Percentiles rank a stretch among this genome's conserved stretches.
phyloP scores from a whole-genome alignment of 371 early-diverging fungal species.

The Batrachochytrium dendrobatidis region DNA sequence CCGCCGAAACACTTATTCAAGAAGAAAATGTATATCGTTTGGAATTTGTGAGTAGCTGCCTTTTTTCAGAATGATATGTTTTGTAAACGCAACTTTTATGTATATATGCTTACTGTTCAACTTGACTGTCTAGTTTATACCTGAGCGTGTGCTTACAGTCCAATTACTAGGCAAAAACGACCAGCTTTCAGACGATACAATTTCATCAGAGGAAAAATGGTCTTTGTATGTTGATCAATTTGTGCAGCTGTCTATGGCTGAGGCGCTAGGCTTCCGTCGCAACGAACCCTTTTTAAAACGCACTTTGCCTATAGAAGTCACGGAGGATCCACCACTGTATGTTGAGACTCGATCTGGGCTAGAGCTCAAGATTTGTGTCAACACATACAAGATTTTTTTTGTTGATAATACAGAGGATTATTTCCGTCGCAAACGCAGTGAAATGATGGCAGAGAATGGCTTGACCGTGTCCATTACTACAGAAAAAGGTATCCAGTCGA shows the following conservation, averaged over 20 bases:
- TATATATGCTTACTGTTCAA: slow-evolving; percentile 2
- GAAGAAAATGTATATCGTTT: slow-evolving; percentile 81
- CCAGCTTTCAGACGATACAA: slow-evolving; percentile 51
- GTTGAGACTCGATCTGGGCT: slow-evolving; percentile 60
- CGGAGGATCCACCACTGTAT: slow-evolving; percentile 32
- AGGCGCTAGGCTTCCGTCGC: slow-evolving; percentile 9
- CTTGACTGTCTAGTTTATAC: slow-evolving; percentile 23
- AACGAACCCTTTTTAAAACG: slow-evolving; percentile 56
- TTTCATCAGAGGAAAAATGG: slow-evolving; percentile 83
- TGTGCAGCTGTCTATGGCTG: slow-evolving; percentile 45
- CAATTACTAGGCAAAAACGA: slow-evolving; percentile 84
- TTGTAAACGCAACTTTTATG: too few relatives aligned
- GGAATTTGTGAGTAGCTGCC: slow-evolving; percentile 62
- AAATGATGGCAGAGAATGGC: background rate
- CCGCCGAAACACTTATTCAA: slow-evolving; percentile 68
- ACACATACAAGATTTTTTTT: slow-evolving; percentile 81
- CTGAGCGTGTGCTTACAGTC: slow-evolving; percentile 58
- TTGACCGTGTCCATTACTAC: background rate
- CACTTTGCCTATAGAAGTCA: slow-evolving; percentile 31
- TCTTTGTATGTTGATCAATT: slow-evolving; percentile 89
- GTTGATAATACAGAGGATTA: slow-evolving; percentile 73
- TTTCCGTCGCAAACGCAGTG: slow-evolving; percentile 24
- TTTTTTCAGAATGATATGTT: slow-evolving; percentile 9
- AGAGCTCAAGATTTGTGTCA: slow-evolving; percentile 83
- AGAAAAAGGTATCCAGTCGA: background rate